Base-by-base conservation (phyloP, 495 filamentous ascomycete genomes). In the Neurospora pannonica region DNA sequence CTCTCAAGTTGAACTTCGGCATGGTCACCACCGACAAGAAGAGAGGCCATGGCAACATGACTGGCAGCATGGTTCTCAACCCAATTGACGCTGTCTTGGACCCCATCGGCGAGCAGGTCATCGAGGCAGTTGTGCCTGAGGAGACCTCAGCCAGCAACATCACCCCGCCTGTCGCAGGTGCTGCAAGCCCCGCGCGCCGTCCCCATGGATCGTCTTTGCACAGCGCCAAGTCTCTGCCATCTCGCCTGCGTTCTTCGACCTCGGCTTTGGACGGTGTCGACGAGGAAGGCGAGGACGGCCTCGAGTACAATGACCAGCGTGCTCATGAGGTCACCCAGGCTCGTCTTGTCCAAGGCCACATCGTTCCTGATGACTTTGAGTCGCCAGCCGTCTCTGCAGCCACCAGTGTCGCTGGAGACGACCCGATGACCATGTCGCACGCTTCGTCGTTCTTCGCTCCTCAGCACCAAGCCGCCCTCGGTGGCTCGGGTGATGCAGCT, bases 1-100 rank as follows among this genome's bases (percentile, higher is more conserved):
- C 94, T 4, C 84, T 99, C 76, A 98, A 98, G 85, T 88, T 99
- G 76, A 98, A 95, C 84, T 99, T 99, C 74, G 96, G 95, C 72
- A 92, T 99, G 79, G 94, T 99, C 74, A 98, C 95, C 24, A 98
- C 97, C 13, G 95, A 98, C 78, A 89, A 93, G 76, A 91, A 91
- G 76, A 88, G 95, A 69, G 86, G 85, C 15, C 81, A 82, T 46
- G 88, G 89, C 74, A 87, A 88, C 70, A 89, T 93, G 89, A 86
- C 88, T 71, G 88, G 89, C 46, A 96, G 93, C 78, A 91, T 88
- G 86, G 87, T 87, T 74, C 86, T 86, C 84, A 86, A 82, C 83
- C 80, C 82, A 38, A 79, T 87, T 5, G 86, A 86, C 74, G 85
- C 84, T 28, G 73, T 77, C 60, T 72, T 81, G 5, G 81, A 83